Evolutionary conservation across 805 yeast genomes (phyloP), one percentile per base, ranked within the genome.

Genomic region (Yamadazyma paraphyllophila): DNA sequence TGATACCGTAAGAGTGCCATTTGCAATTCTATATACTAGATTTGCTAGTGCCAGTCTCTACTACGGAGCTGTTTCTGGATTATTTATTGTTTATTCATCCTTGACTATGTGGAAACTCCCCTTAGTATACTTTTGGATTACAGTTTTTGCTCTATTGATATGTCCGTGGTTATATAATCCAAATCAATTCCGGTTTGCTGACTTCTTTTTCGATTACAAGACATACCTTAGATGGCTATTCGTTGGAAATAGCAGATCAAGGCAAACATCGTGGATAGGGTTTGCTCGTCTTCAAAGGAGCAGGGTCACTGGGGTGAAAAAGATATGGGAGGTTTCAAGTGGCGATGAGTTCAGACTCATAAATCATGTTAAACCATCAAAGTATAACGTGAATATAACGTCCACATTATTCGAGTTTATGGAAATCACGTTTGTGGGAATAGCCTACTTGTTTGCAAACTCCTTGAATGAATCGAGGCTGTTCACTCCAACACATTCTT

Each of bases 161-260:
- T 82, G 90, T 2, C 94, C 94, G 6, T 83, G 83, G 54, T 62
- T 85, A 35, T 86, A 81, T 66, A 86, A 86, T 59, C 92, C 94
- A 1, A 86, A 85, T 60, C 92, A 86, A 56, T 85, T 83, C 53
- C 75, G 81, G 3, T 80, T 83, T 67, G 67, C 67, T 7, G 91
- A 85, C 50, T 86, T 82, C 58, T 84, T 86, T 56, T 63, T 83
- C 43, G 92, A 86, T 62, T 85, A 85, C 61, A 70, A 74, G 45
- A 73, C 71, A 44, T 81, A 72, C 50, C 62, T 84, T 44, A 57
- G 54, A 31, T 78, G 82, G 82, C 60, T 81, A 45, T 66, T 71
- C 2, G 64, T 74, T 13, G 85, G 85, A 20, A 81, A 79, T 56
- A 68, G 76, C 4, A 41, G 27, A n/a, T 65, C 59, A 43, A 56